Base-by-base conservation (phyloP, 2,329 filamentous ascomycete species). In the Ophioceras dolichostomum region DNA sequence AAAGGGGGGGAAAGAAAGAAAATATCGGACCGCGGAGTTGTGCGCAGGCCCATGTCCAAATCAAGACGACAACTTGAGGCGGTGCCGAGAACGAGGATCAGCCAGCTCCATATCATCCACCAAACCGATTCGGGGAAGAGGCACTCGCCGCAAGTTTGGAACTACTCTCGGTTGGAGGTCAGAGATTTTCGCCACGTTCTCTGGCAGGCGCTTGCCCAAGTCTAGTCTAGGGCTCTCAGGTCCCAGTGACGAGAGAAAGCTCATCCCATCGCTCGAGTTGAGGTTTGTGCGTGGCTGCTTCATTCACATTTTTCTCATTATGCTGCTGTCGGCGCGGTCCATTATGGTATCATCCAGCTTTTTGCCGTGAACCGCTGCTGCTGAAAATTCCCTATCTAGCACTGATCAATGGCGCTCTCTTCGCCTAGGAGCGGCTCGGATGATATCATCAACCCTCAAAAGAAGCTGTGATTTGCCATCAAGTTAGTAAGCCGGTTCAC, bases 371-470 rank as follows among this genome's bases (percentile, higher is more conserved):
- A 37, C 40, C 42, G 35, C 13, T 19, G 29, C 10, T 17, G 18
- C 24, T n/a, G 36, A 32, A 17, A 29, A 35, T 16, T 36, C 65
- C 64, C 84, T 70, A 82, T 79, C 12, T 26, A 13, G 8, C 8
- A 13, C 9, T 35, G 16, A 17, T 31, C 18, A 37, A 19, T 37
- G 19, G 50, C 83, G 74, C 59, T 89, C 83, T 44, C 86, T 72
- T 63, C 74, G 78, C 57, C 91, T 72, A 37, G 91, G 91, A 37
- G 91, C 91, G 36, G 86, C 84, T 43, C 89, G 80, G 58, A 98
- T 96, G 59, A 98, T 98, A 61, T 96, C 91, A 65, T 98, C 91
- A 37, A 98, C 91, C 56, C 91, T 76, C 47, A 98, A 69, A 45
- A 98, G 73, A 46, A 96, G 69, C 83, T 89, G 48, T n/a, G 24